Base-by-base conservation (phyloP, 2,329 filamentous ascomycete species). In the Trichoderma harzianum region DNA sequence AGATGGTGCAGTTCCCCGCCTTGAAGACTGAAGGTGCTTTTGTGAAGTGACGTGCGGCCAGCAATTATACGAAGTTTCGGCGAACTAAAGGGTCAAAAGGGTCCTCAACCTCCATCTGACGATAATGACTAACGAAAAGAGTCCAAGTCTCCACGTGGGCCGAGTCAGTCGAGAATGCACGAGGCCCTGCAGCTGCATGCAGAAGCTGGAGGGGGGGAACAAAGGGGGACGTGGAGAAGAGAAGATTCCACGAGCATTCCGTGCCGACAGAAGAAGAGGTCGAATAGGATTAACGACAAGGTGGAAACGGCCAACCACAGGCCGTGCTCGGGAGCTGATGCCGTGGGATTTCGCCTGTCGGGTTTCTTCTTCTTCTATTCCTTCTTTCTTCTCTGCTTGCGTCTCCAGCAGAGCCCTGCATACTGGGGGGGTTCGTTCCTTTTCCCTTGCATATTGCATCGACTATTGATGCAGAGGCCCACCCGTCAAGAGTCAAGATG, bases 111-210 rank as follows among this genome's bases (percentile, higher is more conserved):
- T n/a, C n/a, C 28, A 65, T 65, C 63, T 55, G 63, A 34, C 24
- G 63, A 65, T 55, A 34, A 34, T 65, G 10, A 65, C 63, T 21
- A 53, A 55, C 30, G 28, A 10, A 34, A 67, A 39, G 51, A 30
- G 51, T 21, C 51, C 16, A 30, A 34, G 30, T 53, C 63, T 58
- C 64, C 64, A 58, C 51, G 64, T 58, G 47, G 64, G 51, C 34
- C 64, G 64, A 67, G 32, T 67, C 64, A 67, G 62, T 65, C 47
- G 26, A 11, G 24, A 58, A 67, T 58, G 64, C 64, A 58, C 12
- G 21, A 66, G 34, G 32, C 51, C 51, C 32, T 24, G 51, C 32
- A 67, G 43, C 51, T 30, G 64, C 51, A 67, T 58, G 51, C 47
- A 43, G 34, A 63, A 39, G 18, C 28, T 34, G 57, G 30, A 34